Evolutionary conservation across 179 eudicot genomes (phyloP).

Genomic region (Pouteria campechiana): DNA sequence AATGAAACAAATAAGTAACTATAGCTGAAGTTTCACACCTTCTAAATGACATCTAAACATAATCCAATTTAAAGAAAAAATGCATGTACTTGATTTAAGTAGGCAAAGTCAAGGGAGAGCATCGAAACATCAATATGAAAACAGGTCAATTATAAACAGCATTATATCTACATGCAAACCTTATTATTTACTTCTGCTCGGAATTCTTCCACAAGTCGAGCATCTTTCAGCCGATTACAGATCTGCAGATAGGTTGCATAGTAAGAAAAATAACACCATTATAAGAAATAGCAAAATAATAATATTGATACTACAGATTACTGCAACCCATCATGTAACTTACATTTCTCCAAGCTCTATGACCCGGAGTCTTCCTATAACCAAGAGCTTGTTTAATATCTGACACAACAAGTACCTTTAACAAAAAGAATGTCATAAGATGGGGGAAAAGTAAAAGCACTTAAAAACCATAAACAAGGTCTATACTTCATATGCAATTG

Average conservation of each 20-base stretch:
- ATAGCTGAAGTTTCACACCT: too few species aligned
- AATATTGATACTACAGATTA: too few species aligned
- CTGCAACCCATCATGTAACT: constrained; percentile 1
- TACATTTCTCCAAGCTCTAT: constrained; percentile 94
- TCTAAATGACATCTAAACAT: too few species aligned
- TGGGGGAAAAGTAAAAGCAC: constrained; percentile 1
- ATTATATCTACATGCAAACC: constrained; percentile 9
- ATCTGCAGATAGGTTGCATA: constrained; percentile 28
- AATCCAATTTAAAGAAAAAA: too few species aligned
- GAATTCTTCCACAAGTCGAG: constrained; percentile 53
- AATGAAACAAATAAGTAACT: too few species aligned
- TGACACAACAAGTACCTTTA: constrained; percentile 78
- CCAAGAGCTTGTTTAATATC: constrained; percentile 87
- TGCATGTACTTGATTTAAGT: too few species aligned
- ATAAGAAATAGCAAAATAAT: background rate
- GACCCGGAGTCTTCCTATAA: constrained; percentile 55
- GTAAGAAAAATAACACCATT: background rate
- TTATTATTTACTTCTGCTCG: constrained; percentile 45
- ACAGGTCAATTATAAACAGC: background rate
- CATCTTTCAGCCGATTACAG: constrained; percentile 62
- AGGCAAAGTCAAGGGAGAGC: too few species aligned
- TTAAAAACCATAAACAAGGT: constrained; percentile 1
- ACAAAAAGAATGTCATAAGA: constrained; percentile 6
- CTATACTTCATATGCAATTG: constrained; percentile 4
- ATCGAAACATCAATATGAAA: too few species aligned